These are phyloP conservation scores for Aspergillus neoniger DNA, from an alignment of 2,329 filamentous ascomycete species.

Conservation along the genomic window DNA sequence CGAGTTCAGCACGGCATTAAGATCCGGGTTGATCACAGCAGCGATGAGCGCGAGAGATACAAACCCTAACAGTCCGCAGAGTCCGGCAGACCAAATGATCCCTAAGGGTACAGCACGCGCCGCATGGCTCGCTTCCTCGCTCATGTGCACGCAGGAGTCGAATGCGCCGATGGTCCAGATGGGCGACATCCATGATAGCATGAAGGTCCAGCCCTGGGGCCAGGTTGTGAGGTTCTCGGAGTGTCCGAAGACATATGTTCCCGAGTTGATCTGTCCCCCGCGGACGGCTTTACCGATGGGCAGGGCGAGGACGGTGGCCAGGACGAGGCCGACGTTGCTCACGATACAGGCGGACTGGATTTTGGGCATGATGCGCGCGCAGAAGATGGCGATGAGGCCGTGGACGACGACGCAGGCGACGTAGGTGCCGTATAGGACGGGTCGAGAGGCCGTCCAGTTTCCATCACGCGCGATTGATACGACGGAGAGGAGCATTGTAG, in stretches of 20 bases:
- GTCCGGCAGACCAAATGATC: conserved; percentile 57
- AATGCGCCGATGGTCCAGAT: conserved; percentile 61
- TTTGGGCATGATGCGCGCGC: conserved; percentile 60
- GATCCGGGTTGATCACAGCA: conserved; percentile 57
- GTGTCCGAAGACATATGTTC: conserved; percentile 57
- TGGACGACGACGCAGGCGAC: conserved; percentile 56
- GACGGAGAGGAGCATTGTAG: conserved; percentile 50
- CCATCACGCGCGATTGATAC: conserved; percentile 60
- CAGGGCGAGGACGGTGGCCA: conserved; percentile 57
- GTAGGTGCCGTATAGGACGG: conserved; percentile 60
- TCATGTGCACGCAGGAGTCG: conserved; percentile 61
- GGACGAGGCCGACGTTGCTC: conserved; percentile 57
- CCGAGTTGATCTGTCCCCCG: conserved; percentile 35
- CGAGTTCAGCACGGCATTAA: conserved; percentile 51
- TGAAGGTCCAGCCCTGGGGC: conserved; percentile 60
- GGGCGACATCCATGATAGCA: conserved; percentile 61
- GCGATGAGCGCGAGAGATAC: conserved; percentile 60
- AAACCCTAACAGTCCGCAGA: conserved; percentile 56
- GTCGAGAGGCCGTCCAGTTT: conserved; percentile 57
- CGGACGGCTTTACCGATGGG: conserved; percentile 49
- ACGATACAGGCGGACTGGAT: conserved; percentile 59
- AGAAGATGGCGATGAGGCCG: conserved; percentile 55
- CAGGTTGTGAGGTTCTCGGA: conserved; percentile 60
- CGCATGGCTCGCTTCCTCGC: conserved; percentile 62
- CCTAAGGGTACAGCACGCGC: conserved; percentile 61